Base-by-base conservation (phyloP, 2,329 filamentous ascomycete species). In the Gaeumannomyces sp. region DNA sequence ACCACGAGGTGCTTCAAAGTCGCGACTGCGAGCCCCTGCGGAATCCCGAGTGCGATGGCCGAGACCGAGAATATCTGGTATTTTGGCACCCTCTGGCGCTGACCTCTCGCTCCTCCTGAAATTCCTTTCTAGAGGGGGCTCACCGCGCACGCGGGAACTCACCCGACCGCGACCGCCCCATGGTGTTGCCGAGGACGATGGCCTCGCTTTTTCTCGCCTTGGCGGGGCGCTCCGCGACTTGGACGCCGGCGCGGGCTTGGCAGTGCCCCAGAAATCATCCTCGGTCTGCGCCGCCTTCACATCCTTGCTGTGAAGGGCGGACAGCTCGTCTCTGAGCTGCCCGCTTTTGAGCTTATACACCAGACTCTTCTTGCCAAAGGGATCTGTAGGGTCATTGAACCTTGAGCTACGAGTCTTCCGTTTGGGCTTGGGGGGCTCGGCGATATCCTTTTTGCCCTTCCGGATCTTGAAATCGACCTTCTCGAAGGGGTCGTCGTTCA, bases 301-400 rank as follows among this genome's bases (percentile, higher is more conserved):
- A 22, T 60, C 27, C 59, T 63, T 31, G 14, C 28, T 19, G n/a
- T 60, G 13, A 31, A 68, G 61, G 13, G 59, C 65, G 60, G 73
- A 72, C 28, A 76, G 14, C 29, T 76, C 70, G 3, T 77, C 73
- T 60, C 75, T 72, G 35, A 81, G 67, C 27, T 71, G 66, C 2
- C 81, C 83, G 63, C 79, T 76, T 69, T 83, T 84, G 66, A 83
- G 71, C 69, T 82, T 76, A 64, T 84, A 85, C 2, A 87, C 84
- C 22, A 85, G 67, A 68, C 85, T 87, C 60, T 74, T 79, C 73
- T 84, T 84, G 25, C 84, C 85, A 70, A 85, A 85, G 1, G 71
- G 67, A 25, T 73, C 76, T 2, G 79, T 74, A 0, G 81, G 79
- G 66, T 86, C 79, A 61, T 81, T 74, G 70, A 87, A 87, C 6